Evolutionary conservation across 2,329 filamentous ascomycete species (phyloP), one percentile per base, ranked within the genome.

Genomic region (Berkeleyomyces rouxiae): DNA sequence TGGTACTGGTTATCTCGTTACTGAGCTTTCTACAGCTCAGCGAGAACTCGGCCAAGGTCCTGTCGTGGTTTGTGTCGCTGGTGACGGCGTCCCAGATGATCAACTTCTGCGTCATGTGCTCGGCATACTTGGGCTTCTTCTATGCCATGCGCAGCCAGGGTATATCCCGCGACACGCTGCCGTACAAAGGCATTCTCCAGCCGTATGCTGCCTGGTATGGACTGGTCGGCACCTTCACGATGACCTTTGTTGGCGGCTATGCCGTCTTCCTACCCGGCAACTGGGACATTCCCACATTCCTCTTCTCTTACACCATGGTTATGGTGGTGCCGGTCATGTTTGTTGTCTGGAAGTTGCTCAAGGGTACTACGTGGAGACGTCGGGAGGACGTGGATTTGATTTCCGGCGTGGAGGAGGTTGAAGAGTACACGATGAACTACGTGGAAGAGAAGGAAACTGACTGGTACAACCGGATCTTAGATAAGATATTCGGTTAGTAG

Each of bases 261-360:
- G 79, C 84, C 0, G 86, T 91, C 0, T 93, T 92, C 68, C 70
- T 91, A 55, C 83, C 85, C 0, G 23, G 73, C 0, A 69, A 73
- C 0, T 92, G 86, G 88, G 78, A 82, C 64, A 70, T 86, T 0
- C 79, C 84, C 5, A 82, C 80, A 5, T 93, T 92, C 70, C 72
- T 92, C 37, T 89, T 90, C 71, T 86, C 83, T 72, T 91, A 91
- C 71, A 82, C 84, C 58, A 89, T 88, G 78, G 80, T 91, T 59
- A 80, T 79, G 4, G 73, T 90, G 1, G 89, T 88, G 69, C 87
- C 86, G 0, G 67, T 84, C 0, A 73, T 92, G 1, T 91, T 82
- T 70, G 49, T 85, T 2, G 82, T 80, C 4, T 92, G 86, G 84
- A 93, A 92, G 71, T 39, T 88, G 5, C 67, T 83, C 63, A 83